Evolutionary conservation across 2,329 filamentous ascomycete species (phyloP), one percentile per base, ranked within the genome.

Genomic region (Diplodia corticola): DNA sequence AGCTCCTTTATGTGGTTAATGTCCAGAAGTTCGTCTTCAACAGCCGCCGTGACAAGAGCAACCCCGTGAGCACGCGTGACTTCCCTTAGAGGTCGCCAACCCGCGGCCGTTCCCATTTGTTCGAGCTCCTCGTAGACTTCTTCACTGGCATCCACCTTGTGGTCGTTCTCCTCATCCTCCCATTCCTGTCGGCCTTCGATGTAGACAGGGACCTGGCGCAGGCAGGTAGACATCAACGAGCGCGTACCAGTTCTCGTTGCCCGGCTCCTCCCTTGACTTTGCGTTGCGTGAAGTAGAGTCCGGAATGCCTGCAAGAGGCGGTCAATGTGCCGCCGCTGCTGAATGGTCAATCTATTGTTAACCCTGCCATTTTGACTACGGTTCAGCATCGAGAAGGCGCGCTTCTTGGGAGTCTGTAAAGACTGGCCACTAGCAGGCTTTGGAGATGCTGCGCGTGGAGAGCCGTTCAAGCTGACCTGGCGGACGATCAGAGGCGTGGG

Each of bases 31-130:
- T 70, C 69, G 20, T 79, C 75, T 9, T 68, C 66, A 54, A 81
- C 71, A 7, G 79, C 79, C 61, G 74, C 71, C 50, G 73, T 73
- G 5, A 82, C 28, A 12, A 79, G 65, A 10, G 74, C 71, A 1
- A 80, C 73, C 1, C 73, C 78, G 71, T 81, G 80, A 24, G 79
- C 76, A 30, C 79, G 71, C 4, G 80, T 77, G 1, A 80, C 74
- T 26, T 79, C 74, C 30, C 76, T 77, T 59, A 82, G 74, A 1
- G 73, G 73, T 5, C 73, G 70, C 78, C 80, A 81, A 15, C 74
- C 75, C 15, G 68, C 60, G 4, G 69, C 65, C 30, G 75, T 72
- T 55, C 77, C 77, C 61, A 79, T 75, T 3, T 69, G 69, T 12
- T 71, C 67, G 5, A 82, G 72, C 20, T 81, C 73, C 13, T 73